Percentiles rank a stretch among this genome's conserved stretches.
These are phyloP conservation scores for Zygosaccharomyces siamensis DNA, from an alignment of 805 yeast genomes.

Conservation along the genomic window DNA sequence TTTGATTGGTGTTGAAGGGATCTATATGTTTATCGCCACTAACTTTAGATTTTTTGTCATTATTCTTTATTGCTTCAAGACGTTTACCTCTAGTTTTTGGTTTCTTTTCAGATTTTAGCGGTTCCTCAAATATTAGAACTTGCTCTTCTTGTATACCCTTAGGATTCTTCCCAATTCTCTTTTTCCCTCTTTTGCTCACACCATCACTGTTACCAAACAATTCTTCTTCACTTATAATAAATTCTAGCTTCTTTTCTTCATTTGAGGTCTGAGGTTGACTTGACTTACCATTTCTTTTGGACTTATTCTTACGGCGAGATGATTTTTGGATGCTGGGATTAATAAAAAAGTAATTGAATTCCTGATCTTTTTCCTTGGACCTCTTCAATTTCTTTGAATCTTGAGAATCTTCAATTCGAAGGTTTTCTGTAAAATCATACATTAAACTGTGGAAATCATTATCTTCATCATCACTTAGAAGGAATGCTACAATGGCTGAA, in stretches of 20 bases:
- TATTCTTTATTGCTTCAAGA: background rate
- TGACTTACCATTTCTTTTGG: background rate
- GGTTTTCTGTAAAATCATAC: background rate
- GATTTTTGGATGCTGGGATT: background rate
- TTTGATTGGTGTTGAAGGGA: background rate
- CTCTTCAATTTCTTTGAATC: background rate
- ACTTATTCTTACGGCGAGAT: background rate
- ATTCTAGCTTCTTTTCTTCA: background rate
- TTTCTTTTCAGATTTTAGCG: background rate
- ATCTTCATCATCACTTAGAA: slow-evolving; percentile 1
- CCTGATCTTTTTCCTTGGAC: background rate
- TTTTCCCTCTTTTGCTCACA: background rate
- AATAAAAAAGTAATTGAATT: background rate
- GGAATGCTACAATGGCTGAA: slow-evolving; percentile 1
- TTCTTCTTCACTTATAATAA: slow-evolving; percentile 1
- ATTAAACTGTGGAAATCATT: background rate
- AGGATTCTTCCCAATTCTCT: background rate
- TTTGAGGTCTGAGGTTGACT: background rate
- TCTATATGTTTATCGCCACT: background rate
- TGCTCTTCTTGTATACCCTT: background rate
- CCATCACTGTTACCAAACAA: background rate
- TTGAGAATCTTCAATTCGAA: background rate
- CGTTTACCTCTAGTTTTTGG: background rate
- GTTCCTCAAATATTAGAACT: background rate
- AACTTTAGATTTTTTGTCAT: background rate